Evolutionary conservation across 1,139 yeast genomes (phyloP).

Genomic region (Pneumocystis oryctolagi): DNA sequence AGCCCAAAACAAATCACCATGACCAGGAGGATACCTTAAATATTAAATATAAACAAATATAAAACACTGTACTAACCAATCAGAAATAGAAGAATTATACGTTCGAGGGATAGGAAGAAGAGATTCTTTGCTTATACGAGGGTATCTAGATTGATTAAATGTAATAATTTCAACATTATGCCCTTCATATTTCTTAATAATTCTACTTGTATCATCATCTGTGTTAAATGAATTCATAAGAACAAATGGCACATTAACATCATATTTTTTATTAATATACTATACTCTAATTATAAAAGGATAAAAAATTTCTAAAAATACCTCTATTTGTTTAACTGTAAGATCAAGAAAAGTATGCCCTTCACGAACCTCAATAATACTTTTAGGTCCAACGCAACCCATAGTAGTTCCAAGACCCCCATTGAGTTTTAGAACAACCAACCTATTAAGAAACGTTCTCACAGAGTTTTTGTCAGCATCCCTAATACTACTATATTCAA

Average conservation of each 20-base stretch:
- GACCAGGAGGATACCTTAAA: slow-evolving; percentile 77
- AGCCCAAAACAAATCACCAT: slow-evolving; percentile 91
- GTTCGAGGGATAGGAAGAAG: slow-evolving; percentile 81
- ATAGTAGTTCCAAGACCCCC: slow-evolving; percentile 98
- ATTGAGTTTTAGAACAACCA: slow-evolving; percentile 88
- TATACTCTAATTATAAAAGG: background rate
- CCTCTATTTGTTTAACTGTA: slow-evolving; percentile 86
- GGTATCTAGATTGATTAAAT: slow-evolving; percentile 92
- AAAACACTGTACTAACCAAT: slow-evolving; percentile 37
- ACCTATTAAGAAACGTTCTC: slow-evolving; percentile 50
- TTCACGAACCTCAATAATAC: slow-evolving; percentile 94
- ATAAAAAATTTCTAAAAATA: background rate
- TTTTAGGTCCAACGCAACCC: slow-evolving; percentile 99
- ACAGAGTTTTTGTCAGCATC: slow-evolving; percentile 19
- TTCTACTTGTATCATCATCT: slow-evolving; percentile 85
- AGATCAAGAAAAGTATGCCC: slow-evolving; percentile 94
- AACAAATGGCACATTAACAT: slow-evolving; percentile 85
- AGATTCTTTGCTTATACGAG: slow-evolving; percentile 89
- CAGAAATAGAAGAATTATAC: slow-evolving; percentile 57
- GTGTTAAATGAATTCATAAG: slow-evolving; percentile 98
- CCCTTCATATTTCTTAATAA: slow-evolving; percentile 91
- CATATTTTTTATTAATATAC: slow-evolving; percentile 77
- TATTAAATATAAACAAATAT: background rate
- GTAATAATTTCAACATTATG: slow-evolving; percentile 92
- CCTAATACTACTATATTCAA: slow-evolving; percentile 45